phyloP scores from a whole-genome alignment of 1,139 yeast genomes.

The Geotrichum reessii region DNA sequence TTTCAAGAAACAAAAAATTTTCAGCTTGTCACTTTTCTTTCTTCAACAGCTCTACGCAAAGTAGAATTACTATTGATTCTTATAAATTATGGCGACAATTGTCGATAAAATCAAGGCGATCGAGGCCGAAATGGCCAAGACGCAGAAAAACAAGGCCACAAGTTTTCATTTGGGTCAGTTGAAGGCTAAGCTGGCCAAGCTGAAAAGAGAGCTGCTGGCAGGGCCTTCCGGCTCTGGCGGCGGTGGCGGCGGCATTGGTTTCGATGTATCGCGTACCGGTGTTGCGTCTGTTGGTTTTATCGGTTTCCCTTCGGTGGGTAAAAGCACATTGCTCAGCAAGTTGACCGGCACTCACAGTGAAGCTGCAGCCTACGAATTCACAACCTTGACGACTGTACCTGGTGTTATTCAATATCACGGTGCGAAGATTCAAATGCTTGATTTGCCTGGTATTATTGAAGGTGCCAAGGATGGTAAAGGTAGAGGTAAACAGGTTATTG shows the following conservation, averaged over 20 bases:
- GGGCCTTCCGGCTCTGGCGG: conserved; percentile 80
- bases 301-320: conserved; percentile 62
- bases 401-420: conserved; percentile 95
- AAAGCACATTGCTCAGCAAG: conserved; percentile 59
- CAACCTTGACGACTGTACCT: conserved; percentile 95
- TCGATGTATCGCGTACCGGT: conserved; percentile 97
- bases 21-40: not conserved
- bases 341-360: conserved; percentile 95
- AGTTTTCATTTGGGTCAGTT: conserved; percentile 94
- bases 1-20: not conserved
- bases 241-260: conserved; percentile 82
- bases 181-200: conserved; percentile 91
- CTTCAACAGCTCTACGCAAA: not conserved
- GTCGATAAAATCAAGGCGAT: conserved; percentile 48
- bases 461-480: conserved; percentile 99
- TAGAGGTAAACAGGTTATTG: conserved; percentile 97
- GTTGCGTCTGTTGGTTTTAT: conserved; percentile 96
- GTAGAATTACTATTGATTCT: not conserved
- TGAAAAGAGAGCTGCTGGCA: conserved; percentile 83
- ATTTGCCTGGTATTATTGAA: conserved; percentile 96
- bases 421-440: conserved; percentile 95
- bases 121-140: conserved; percentile 91
- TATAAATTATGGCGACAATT: conserved; percentile 14
- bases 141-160: conserved; percentile 95
- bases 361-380: conserved; percentile 95